Evolutionary conservation across 192 early-diverging fungal genomes (phyloP).

Genomic region (Umbelopsis vinacea): DNA sequence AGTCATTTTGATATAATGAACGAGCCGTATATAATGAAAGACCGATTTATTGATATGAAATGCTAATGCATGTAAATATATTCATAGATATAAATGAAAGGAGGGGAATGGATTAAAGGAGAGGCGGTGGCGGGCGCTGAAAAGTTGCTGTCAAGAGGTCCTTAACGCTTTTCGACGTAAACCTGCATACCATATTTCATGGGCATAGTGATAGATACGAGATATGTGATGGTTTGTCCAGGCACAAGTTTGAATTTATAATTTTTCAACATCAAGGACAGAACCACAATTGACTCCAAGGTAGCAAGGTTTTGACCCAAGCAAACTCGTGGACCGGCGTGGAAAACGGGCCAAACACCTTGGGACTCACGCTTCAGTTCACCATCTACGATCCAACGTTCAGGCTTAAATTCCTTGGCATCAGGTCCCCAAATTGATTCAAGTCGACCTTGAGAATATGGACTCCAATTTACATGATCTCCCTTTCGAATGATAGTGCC

Average conservation of each 20-base stretch:
- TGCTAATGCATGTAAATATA: no score
- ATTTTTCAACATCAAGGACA: conserved; percentile 42
- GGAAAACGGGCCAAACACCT: conserved; percentile 60
- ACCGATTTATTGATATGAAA: no score
- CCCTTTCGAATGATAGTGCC: conserved; percentile 58
- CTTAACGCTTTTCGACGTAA: conserved; percentile 26
- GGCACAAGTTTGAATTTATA: conserved; percentile 45
- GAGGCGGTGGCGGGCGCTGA: not conserved
- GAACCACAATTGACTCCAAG: conserved; percentile 46
- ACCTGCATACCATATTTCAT: conserved; percentile 39
- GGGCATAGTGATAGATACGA: conserved; percentile 29
- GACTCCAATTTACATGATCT: conserved; percentile 49
- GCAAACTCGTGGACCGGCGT: conserved; percentile 54
- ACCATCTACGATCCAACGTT: conserved; percentile 61
- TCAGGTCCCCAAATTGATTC: conserved; percentile 67
- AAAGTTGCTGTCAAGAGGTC: not conserved
- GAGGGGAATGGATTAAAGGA: not conserved
- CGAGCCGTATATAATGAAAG: no score
- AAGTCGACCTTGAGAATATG: conserved; percentile 57
- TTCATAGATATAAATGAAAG: no score
- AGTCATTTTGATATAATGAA: no score
- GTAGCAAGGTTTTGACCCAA: conserved; percentile 51
- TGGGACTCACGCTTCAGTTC: conserved; percentile 36
- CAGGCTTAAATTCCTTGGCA: conserved; percentile 64
- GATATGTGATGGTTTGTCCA: conserved; percentile 38